These are phyloP conservation scores for Pichia membranifaciens DNA, from an alignment of 805 yeast genomes.

Conservation along the genomic window DNA sequence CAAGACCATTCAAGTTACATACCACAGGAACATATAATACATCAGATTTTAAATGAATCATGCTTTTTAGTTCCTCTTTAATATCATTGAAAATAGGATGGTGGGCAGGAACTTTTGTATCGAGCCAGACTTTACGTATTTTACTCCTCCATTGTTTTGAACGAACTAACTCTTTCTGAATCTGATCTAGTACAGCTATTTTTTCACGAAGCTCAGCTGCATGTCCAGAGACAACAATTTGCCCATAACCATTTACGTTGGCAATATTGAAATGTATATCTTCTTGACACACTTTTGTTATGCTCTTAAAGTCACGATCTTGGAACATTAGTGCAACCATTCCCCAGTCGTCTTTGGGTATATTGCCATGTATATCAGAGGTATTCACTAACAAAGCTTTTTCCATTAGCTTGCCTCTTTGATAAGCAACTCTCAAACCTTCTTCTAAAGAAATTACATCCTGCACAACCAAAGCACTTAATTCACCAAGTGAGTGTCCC, in stretches of 20 bases:
- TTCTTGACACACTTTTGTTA: conserved; percentile 13
- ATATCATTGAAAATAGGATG: conserved; percentile 28
- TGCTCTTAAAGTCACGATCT: conserved; percentile 19
- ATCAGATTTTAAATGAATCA: conserved; percentile 12
- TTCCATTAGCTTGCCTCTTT: conserved; percentile 32
- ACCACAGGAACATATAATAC: conserved; percentile 25
- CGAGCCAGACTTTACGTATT: conserved; percentile 24
- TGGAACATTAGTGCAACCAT: conserved; percentile 30
- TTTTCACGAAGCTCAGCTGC: conserved; percentile 14
- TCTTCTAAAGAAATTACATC: conserved; percentile 21
- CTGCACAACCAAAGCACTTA: conserved; percentile 27
- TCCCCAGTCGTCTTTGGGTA: conserved; percentile 24
- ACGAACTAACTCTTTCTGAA: conserved; percentile 13
- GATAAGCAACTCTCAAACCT: conserved; percentile 23
- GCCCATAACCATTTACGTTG: conserved; percentile 31
- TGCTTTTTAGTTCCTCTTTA: conserved; percentile 18
- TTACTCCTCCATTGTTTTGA: conserved; percentile 22
- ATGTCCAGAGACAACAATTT: conserved; percentile 31
- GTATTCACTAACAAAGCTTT: conserved; percentile 10
- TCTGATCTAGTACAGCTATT: conserved; percentile 13
- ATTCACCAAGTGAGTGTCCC: conserved; percentile 35
- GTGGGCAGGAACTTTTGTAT: conserved; percentile 32
- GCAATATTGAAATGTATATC: conserved; percentile 23
- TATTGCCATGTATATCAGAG: conserved; percentile 8
- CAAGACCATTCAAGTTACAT: conserved; percentile 27